Evolutionary conservation across 805 yeast species (phyloP), one percentile per base, ranked within the genome.

Genomic region (Ogataea salicorniae): DNA sequence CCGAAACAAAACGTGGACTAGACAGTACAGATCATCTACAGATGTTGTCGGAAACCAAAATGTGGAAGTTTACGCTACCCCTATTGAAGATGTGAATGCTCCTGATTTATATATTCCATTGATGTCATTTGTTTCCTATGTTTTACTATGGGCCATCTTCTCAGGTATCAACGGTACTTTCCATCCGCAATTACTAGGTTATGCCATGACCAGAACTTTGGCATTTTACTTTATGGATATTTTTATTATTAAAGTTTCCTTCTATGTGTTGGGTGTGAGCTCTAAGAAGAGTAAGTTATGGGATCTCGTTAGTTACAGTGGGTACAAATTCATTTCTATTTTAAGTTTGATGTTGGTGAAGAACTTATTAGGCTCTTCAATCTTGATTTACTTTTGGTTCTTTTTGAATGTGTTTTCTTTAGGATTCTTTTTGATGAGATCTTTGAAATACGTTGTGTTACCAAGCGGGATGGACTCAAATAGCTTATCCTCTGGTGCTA

Each of bases 51-150:
- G 62, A 7, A 31, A 54, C 16, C 56, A 46, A 49, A 57, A 68
- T 18, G 69, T 67, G 34, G 76, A 71, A 38, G 50, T 56, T 18
- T 88, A 75, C 64, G 83, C 88, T 2, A 81, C 87, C 11, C 97
- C 99, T 15, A 68, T 77, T 41, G 87, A 86, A 51, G 99, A 94
- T 63, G 75, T 84, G 48, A 94, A 95, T 61, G 95, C 98, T 0
- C 99, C 99, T 2, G 99, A 94, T 64, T 76, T 94, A 72, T 94
- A 94, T 67, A 87, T 94, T 46, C 99, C 99, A 6, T 68, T 87
- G 51, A 94, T 95, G 97, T 87, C 97, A 1, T 79, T 86, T 58
- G 79, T 89, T 43, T 89, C 98, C 0, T 91, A 91, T 61, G 83
- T 92, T 43, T 70, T 94, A 50, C 74, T 88, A 35, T 82, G 92